Base-by-base conservation (phyloP, 768 basidiomycete genomes). In the Tricholoma flavovirens region DNA sequence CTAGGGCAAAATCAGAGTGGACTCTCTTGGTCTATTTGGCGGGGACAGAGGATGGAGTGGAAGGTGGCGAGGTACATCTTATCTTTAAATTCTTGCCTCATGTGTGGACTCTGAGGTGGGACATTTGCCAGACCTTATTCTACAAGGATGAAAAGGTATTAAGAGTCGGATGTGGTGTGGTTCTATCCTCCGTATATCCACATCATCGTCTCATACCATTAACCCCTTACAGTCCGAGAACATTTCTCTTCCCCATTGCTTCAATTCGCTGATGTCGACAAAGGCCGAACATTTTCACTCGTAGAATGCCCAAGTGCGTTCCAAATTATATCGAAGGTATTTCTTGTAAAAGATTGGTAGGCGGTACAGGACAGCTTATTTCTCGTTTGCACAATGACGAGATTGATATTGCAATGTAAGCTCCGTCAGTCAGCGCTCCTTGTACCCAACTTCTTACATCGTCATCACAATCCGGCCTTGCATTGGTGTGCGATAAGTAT, bases 211-310 rank as follows among this genome's bases (percentile, higher is more conserved):
- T 46, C 40, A 33, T 11, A 35, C 43, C 8, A 48, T 15, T 19
- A 42, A 33, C 38, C 3, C 26, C 30, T 10, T 11, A 7, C 60
- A 88, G 88, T 93, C 49, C 77, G 88, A 30, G 90, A 93, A 66
- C 94, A 97, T 69, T 98, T 98, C 72, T 90, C 89, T 14, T 89
- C 90, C 1, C 96, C 96, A 0, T 77, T 99, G 14, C 82, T 98
- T 2, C 94, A 96, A 66, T 91, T 87, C 64, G 84, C 86, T 1
- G 83, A 81, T 21, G 74, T 69, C 8, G 90, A 96, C 63, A 73
- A 78, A 19, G 83, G 81, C 5, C 73, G 81, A 67, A 88, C 90
- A 0, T 93, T 98, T 67, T 83, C 80, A 4, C 78, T 98, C 6
- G 83, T 95, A 14, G 91, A 93, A 73, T 97, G 94, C 69, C 94